phyloP scores from a whole-genome alignment of 306 rosid genomes.

The Ziziphus jujuba region DNA sequence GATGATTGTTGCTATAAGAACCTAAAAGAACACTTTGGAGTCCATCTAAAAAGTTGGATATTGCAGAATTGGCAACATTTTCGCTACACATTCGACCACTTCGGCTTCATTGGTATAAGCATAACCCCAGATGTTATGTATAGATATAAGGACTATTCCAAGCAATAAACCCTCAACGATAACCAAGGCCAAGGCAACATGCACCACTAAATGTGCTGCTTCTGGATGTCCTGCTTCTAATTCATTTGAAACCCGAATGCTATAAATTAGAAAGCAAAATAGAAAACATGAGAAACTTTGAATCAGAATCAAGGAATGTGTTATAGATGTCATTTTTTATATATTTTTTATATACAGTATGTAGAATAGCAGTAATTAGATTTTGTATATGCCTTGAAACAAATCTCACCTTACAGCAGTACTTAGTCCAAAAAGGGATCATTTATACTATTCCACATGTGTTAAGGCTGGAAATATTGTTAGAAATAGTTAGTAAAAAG shows the following conservation, averaged over 20 bases:
- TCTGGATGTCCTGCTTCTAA: slow-evolving; percentile 15
- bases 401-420: slow-evolving; percentile 13
- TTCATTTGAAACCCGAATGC: slow-evolving; percentile 17
- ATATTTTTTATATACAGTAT: too few relatives aligned
- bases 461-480: slow-evolving; percentile 11
- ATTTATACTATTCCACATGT: slow-evolving; percentile 7
- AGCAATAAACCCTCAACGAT: slow-evolving; percentile 9
- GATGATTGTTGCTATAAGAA: slow-evolving; percentile 3
- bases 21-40: too few relatives aligned
- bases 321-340: too few relatives aligned
- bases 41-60: too few relatives aligned
- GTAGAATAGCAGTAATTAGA: too few relatives aligned
- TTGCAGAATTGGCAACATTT: too few relatives aligned
- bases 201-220: slow-evolving; percentile 7
- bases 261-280: background rate
- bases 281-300: background rate
- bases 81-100: slow-evolving; percentile 11
- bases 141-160: background rate
- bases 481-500: too few relatives aligned
- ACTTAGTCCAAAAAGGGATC: slow-evolving; percentile 25
- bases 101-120: slow-evolving; percentile 11
- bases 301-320: background rate
- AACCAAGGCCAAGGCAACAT: slow-evolving; percentile 6
- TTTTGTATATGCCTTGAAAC: background rate
- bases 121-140: slow-evolving; percentile 5